phyloP scores from a whole-genome alignment of 1,284 basidiomycete species.

The Ganoderma lingzhi region DNA sequence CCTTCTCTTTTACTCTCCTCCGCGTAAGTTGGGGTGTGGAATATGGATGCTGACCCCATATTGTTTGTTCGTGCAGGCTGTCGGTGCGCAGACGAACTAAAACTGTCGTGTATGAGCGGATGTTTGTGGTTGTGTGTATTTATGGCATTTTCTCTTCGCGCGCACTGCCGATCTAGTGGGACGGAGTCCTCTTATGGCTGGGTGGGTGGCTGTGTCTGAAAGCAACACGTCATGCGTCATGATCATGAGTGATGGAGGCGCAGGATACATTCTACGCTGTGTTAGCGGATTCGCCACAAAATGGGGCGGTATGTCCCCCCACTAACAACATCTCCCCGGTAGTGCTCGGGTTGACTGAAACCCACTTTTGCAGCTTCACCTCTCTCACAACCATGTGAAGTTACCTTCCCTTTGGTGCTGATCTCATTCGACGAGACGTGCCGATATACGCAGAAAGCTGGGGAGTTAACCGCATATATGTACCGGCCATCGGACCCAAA shows the following conservation, averaged over 20 bases:
- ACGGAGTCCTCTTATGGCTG: too few relatives aligned
- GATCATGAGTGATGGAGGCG: neutral
- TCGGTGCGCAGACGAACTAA: conserved; percentile 75
- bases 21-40: neutral
- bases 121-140: conserved; percentile 12
- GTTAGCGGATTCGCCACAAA: neutral
- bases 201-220: neutral
- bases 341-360: too few relatives aligned
- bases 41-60: neutral
- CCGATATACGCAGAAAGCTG: too few relatives aligned
- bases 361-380: too few relatives aligned
- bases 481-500: too few relatives aligned
- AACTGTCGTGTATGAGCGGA: conserved; percentile 23
- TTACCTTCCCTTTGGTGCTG: too few relatives aligned
- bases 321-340: too few relatives aligned
- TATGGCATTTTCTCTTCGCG: conserved; percentile 10
- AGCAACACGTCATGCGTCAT: neutral
- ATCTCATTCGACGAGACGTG: too few relatives aligned
- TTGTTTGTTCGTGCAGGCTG: conserved; percentile 53
- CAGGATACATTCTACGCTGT: too few relatives aligned
- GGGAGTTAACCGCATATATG: too few relatives aligned
- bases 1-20: neutral
- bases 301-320: neutral
- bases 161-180: neutral
- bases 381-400: too few relatives aligned